Conservation (phyloP, 2,329 filamentous ascomycete genomes). For the Amauroascus verrucosus region DNA sequence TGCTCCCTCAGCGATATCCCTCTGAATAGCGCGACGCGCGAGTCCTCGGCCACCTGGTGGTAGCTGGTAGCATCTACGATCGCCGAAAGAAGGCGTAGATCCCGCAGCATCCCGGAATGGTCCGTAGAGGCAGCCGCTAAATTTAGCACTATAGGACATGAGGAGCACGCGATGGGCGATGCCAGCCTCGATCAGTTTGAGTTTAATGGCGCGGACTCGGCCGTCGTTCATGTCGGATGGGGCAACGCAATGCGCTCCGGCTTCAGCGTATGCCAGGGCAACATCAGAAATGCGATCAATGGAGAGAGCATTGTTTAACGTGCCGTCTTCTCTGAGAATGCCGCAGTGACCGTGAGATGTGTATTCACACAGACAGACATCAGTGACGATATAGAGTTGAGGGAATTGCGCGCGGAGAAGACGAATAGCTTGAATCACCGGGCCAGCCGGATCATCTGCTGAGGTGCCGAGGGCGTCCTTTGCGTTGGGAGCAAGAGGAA, state of each 20-base stretch:
- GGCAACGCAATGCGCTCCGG: conserved; percentile 91
- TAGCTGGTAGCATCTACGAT: conserved; percentile 93
- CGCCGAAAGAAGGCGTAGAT: conserved; percentile 81
- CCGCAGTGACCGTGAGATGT: conserved; percentile 97
- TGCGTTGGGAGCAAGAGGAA: conserved; percentile 65
- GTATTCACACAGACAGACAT: conserved; percentile 98
- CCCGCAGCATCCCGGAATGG: conserved; percentile 95
- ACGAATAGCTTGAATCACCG: conserved; percentile 78
- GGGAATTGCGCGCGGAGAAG: conserved; percentile 78
- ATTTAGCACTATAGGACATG: conserved; percentile 98
- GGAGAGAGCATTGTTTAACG: conserved; percentile 83
- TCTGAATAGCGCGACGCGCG: conserved; percentile 75
- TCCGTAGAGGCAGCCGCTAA: conserved; percentile 90
- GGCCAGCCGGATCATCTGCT: conserved; percentile 85
- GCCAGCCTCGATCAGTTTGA: conserved; percentile 91
- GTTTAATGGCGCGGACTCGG: conserved; percentile 91
- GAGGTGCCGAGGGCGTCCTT: conserved; percentile 89
- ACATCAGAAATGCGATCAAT: conserved; percentile 94
- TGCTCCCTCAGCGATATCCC: conserved; percentile 86
- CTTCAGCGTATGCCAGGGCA: conserved; percentile 93
- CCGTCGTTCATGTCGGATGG: conserved; percentile 99
- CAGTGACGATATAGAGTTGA: conserved; percentile 77
- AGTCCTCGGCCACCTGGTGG: conserved; percentile 86
- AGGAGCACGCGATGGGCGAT: conserved; percentile 83
- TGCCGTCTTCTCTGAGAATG: conserved; percentile 84